phyloP scores from a whole-genome alignment of 2,329 filamentous ascomycete genomes.

The Apiospora hydei region DNA sequence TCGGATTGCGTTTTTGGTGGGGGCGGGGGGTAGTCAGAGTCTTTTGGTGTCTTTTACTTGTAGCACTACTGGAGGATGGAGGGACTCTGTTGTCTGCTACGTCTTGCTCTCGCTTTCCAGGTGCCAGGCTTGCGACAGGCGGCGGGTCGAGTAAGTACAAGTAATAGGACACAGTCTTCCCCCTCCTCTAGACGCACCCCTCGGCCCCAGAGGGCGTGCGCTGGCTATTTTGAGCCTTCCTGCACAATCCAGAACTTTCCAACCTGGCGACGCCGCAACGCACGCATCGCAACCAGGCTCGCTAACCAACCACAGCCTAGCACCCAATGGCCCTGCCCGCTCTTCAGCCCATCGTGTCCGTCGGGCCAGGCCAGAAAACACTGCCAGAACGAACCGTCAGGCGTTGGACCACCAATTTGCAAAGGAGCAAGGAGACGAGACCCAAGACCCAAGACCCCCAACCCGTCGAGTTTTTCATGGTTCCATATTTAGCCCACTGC shows the following conservation, averaged over 20 bases:
- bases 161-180: conserved; percentile 21
- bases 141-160: conserved; percentile 7
- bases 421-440: background rate
- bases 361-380: background rate
- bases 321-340: background rate
- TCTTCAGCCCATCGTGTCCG: background rate
- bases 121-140: background rate
- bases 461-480: conserved; percentile 5
- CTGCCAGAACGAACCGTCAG: too few species aligned
- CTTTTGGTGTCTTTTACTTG: background rate
- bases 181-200: conserved; percentile 29
- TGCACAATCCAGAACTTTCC: conserved; percentile 30
- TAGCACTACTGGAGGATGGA: too few species aligned
- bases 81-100: too few species aligned
- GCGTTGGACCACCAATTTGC: background rate
- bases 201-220: conserved; percentile 13
- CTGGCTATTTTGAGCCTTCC: conserved; percentile 17
- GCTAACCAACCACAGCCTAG: conserved; percentile 5
- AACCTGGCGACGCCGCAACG: conserved; percentile 17
- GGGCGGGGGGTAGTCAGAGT: conserved; percentile 12
- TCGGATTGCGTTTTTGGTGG: conserved; percentile 19
- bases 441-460: background rate
- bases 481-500: conserved; percentile 14
- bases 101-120: background rate
- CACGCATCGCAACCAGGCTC: background rate